Evolutionary conservation across 2,329 filamentous ascomycete species (phyloP), one percentile per base, ranked within the genome.

Genomic region (Colletotrichum godetiae): DNA sequence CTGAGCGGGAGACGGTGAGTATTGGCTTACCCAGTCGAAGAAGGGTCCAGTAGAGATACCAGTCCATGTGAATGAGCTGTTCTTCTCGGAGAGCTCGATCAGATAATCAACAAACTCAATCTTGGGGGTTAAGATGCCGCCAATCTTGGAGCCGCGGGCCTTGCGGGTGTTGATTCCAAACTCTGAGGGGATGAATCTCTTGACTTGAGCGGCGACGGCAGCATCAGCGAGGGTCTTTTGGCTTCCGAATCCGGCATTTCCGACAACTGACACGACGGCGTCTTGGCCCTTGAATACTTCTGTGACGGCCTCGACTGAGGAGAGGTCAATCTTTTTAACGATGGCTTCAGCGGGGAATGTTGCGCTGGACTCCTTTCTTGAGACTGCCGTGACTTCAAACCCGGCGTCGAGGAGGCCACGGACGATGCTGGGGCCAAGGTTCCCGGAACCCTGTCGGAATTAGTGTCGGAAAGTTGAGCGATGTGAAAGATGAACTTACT

Each of bases 101-200:
- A 77, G 33, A 12, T 75, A 71, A 11, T 77, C 70, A 37, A 58
- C 78, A 5, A 76, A 58, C 27, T 56, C 76, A n/a, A 78, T 77
- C 77, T 82, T 82, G 31, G 75, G 76, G 5, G 62, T 74, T 24
- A 81, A 29, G n/a, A 82, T 77, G 53, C 74, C 72, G 3, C 76
- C 79, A 24, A 81, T 78, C 57, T 76, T 72, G 22, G 75, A 66
- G 13, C 66, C 78, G 13, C 76, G 69, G 15, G 76, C 67, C 52
- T 76, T 74, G n/a, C 78, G 76, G n/a, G 79, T 80, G 73, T 81
- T 76, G 62, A 81, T 74, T 5, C 80, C 81, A 78, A 87, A 92
- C 76, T 92, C 90, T 15, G 86, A 86, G 2, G 89, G 89, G 37
- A 92, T 83, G 79, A 91, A 90, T 5, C 88, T 83, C 77, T 88